Evolutionary conservation across 2,329 filamentous ascomycete species (phyloP).

Genomic region (Chalaropsis ovoidea): DNA sequence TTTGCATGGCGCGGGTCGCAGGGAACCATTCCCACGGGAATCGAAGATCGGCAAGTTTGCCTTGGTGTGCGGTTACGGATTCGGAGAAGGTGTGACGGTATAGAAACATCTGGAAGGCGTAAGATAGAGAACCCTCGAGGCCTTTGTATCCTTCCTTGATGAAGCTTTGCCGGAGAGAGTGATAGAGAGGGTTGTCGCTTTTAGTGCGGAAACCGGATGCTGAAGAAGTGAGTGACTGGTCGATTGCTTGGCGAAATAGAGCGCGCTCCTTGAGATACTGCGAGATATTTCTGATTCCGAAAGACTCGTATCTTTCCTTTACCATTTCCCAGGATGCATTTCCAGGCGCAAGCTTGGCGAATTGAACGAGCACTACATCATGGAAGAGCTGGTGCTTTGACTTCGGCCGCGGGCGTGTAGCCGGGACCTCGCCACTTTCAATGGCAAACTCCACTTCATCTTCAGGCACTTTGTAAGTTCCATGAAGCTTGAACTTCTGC

Average conservation of each 20-base stretch:
- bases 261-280: conserved; percentile 36
- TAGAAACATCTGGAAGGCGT: conserved; percentile 58
- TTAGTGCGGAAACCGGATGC: conserved; percentile 32
- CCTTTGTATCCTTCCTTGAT: conserved; percentile 42
- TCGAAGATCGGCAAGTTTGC: conserved; percentile 66
- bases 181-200: conserved; percentile 45
- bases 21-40: conserved; percentile 90
- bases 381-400: conserved; percentile 24
- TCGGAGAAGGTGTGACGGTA: conserved; percentile 48
- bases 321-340: conserved; percentile 24
- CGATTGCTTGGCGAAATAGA: conserved; percentile 39
- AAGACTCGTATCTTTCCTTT: conserved; percentile 25
- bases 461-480: conserved; percentile 1
- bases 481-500: conserved; percentile 18
- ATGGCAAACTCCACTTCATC: conserved; percentile 20
- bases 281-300: conserved; percentile 32
- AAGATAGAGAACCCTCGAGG: conserved; percentile 50
- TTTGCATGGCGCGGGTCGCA: conserved; percentile 64
- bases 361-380: conserved; percentile 24
- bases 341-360: conserved; percentile 22
- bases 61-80: conserved; percentile 49
- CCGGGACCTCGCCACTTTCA: conserved; percentile 20
- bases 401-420: conserved; percentile 10
- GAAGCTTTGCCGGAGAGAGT: conserved; percentile 51
- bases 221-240: conserved; percentile 39